Evolutionary conservation across 2,329 filamentous ascomycete species (phyloP).

Genomic region (Aspergillus felis): DNA sequence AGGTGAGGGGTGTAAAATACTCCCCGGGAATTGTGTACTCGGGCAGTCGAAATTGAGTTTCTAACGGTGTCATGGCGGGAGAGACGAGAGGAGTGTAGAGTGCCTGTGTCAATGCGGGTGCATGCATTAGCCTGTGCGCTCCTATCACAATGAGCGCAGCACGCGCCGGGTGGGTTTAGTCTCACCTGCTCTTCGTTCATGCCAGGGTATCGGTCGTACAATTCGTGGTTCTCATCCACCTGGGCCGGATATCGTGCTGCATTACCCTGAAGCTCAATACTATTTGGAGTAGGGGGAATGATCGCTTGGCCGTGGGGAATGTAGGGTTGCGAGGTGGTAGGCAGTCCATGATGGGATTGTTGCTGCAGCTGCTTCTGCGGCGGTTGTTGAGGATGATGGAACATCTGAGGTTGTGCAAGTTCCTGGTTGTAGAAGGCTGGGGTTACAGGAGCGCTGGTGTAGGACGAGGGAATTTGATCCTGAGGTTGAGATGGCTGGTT

Average conservation of each 20-base stretch:
- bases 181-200: conserved; percentile 43
- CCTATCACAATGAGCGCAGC: not conserved
- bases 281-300: conserved; percentile 48
- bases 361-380: conserved; percentile 27
- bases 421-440: conserved; percentile 33
- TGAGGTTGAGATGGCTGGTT: conserved; percentile 22
- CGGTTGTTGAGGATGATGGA: conserved; percentile 22
- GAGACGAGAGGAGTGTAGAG: conserved; percentile 49
- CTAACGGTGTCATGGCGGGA: conserved; percentile 48
- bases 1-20: conserved; percentile 49
- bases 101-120: conserved; percentile 28
- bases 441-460: conserved; percentile 28
- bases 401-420: conserved; percentile 22
- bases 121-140: conserved; percentile 13
- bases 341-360: conserved; percentile 17
- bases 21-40: conserved; percentile 48
- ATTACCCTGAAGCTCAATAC: conserved; percentile 45
- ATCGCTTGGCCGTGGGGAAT: conserved; percentile 28
- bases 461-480: conserved; percentile 23
- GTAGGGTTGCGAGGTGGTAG: conserved; percentile 24
- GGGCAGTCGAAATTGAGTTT: conserved; percentile 44
- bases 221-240: conserved; percentile 38
- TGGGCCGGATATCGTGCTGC: conserved; percentile 38
- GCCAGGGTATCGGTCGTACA: conserved; percentile 44
- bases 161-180: not conserved